Evolutionary conservation across 1,139 yeast species (phyloP), one percentile per base, ranked within the genome.

Genomic region (Candida sp.): DNA sequence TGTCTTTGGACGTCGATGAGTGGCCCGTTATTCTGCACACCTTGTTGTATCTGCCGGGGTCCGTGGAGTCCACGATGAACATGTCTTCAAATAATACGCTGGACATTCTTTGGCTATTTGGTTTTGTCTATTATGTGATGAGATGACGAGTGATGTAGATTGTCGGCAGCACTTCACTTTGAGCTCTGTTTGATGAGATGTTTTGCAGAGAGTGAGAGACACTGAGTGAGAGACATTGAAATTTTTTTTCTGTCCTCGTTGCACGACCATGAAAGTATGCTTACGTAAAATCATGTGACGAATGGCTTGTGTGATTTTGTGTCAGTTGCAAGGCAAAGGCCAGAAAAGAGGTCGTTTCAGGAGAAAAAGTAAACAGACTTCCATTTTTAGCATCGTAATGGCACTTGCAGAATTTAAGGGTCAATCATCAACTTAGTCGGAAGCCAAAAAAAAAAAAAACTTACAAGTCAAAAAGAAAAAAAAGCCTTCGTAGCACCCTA

Each of bases 31-130:
- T 83, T 64, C 99, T 88, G 34, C 92, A 78, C 17, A 94, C 98
- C 66, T 90, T 90, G 80, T 91, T 96, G 78, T 96, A 94, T 66
- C 97, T 85, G 49, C 93, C 97, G 34, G 88, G 74, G 68, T 94
- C 99, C 49, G 90, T 87, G 44, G 94, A 85, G 57, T 88, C 88
- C 65, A 94, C 87, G 58, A 85, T 85, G 77, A 96, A 94, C 72
- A 92, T 86, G 73, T 94, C 99, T 72, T 94, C 98, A 67, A 96
- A 94, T 57, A 96, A 81, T 44, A 96, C 88, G 58, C 89, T 79
- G 53, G 96, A 86, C 96, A 89, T 89, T 49, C 50, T 54, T 26
- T 17, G 3, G 31, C 11, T 42, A 23, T 55, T 27, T 43, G 37
- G 25, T 7, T 38, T 17, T 47, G 31, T 37, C 22, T 33, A 26